phyloP scores from a whole-genome alignment of 148 eudicot species.

The Rhododendron henanense region DNA sequence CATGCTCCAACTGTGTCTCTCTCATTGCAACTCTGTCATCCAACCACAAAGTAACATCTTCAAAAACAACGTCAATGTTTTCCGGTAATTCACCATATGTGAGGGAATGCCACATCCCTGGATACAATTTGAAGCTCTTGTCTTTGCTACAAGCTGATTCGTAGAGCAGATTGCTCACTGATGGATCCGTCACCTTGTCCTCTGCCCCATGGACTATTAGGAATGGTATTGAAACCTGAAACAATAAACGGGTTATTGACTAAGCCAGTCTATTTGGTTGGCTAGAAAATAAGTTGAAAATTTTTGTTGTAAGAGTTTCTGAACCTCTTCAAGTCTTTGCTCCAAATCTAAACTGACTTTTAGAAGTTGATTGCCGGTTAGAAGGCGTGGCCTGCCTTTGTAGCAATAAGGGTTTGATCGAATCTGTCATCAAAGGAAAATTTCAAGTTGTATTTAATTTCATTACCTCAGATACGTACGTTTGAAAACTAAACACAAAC shows the following conservation, averaged over 20 bases:
- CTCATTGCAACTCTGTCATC: constrained; percentile 27
- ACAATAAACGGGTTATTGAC: background rate
- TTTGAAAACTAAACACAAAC: background rate
- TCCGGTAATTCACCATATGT: constrained; percentile 69
- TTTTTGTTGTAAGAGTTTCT: background rate
- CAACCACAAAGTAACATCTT: constrained; percentile 63
- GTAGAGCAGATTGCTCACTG: constrained; percentile 48
- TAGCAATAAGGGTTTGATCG: constrained; percentile 73
- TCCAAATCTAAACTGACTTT: constrained; percentile 50
- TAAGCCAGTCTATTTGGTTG: background rate
- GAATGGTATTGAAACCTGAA: constrained; percentile 54
- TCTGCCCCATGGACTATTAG: constrained; percentile 61
- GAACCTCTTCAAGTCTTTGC: constrained; percentile 65
- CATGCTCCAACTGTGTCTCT: constrained; percentile 37
- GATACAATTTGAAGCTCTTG: constrained; percentile 68
- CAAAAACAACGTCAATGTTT: constrained; percentile 49
- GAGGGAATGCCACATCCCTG: constrained; percentile 88
- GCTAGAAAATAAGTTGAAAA: background rate
- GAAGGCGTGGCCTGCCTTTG: constrained; percentile 76
- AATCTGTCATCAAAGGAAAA: constrained; percentile 30
- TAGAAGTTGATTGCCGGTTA: constrained; percentile 51
- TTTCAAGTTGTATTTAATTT: background rate
- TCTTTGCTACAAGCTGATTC: constrained; percentile 54
- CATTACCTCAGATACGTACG: background rate
- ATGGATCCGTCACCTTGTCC: constrained; percentile 64